Evolutionary conservation across 345 rosid genomes (phyloP).

Genomic region (Rubroshorea leprosula): DNA sequence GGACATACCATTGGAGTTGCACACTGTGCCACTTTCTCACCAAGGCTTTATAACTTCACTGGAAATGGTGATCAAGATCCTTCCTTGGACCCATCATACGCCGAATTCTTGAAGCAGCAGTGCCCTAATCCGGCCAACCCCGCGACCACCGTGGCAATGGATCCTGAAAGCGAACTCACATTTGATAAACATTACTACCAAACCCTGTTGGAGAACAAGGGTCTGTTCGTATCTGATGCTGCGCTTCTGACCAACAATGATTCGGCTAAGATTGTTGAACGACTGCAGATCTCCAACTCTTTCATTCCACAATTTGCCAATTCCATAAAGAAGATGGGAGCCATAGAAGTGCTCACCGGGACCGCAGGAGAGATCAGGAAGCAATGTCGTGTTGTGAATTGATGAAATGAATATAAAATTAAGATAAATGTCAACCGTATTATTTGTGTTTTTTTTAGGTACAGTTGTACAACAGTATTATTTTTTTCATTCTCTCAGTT

Average conservation of each 20-base stretch:
- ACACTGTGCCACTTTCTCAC: constrained; percentile 34
- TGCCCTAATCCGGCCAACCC: constrained; percentile 33
- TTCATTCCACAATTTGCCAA: constrained; percentile 43
- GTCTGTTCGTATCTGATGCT: constrained; percentile 44
- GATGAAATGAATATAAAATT: no score
- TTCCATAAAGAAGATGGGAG: constrained; percentile 51
- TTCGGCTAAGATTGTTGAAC: constrained; percentile 17
- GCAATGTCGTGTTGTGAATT: constrained; percentile 34
- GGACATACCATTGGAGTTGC: constrained; percentile 58
- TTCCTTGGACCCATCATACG: constrained; percentile 33
- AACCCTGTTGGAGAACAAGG: constrained; percentile 25
- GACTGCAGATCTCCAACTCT: constrained; percentile 10
- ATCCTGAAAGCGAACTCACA: constrained; percentile 30
- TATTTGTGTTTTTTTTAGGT: no score
- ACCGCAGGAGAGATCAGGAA: constrained; percentile 47
- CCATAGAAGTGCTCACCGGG: constrained; percentile 30
- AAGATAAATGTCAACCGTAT: no score
- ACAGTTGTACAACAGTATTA: no score
- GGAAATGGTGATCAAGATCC: constrained; percentile 55
- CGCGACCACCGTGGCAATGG: constrained; percentile 34
- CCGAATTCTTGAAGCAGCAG: constrained; percentile 24
- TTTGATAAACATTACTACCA: constrained; percentile 43
- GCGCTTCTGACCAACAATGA: constrained; percentile 38
- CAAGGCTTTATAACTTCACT: constrained; percentile 50
- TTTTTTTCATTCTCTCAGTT: no score